A percentile compares a stretch with the other conserved stretches of the same genome.
Conservation (phyloP, 176 grass and related monocot genomes). For the Zoysia japonica region DNA sequence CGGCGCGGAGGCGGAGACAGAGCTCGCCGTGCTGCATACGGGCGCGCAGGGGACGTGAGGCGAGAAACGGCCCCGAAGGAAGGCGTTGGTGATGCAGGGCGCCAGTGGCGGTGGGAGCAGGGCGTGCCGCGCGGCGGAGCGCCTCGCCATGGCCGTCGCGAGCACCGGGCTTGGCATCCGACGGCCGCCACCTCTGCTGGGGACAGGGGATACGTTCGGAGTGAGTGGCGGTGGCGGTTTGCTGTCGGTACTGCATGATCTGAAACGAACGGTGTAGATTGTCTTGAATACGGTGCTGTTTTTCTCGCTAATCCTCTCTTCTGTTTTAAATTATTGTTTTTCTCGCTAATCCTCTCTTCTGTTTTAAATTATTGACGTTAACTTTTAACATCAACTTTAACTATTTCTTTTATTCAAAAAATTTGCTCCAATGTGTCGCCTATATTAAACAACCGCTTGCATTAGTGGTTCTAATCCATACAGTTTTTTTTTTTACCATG, state of each 20-base stretch:
- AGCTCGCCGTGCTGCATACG: conserved; percentile 35
- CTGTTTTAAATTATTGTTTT: no score
- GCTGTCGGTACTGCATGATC: neutral
- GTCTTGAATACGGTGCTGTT: no score
- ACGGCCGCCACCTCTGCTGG: conserved; percentile 1
- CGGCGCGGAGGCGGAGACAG: neutral
- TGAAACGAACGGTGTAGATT: neutral
- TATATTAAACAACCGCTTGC: no score
- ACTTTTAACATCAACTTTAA: no score
- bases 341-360: no score
- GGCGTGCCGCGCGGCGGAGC: conserved; percentile 33
- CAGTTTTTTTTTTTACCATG: no score
- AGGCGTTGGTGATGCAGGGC: neutral
- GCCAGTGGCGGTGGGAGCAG: conserved; percentile 19
- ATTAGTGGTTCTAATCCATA: no score
- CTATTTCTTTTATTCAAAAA: no score
- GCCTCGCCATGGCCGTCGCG: conserved; percentile 35
- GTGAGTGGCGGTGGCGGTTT: neutral
- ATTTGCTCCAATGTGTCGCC: no score
- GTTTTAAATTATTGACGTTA: no score
- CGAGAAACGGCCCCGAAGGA: neutral
- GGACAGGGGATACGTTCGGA: neutral
- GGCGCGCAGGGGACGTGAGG: neutral
- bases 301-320: no score
- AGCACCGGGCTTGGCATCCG: conserved; percentile 5